These are phyloP conservation scores for Penicillium concentricum DNA, from an alignment of 2,329 filamentous ascomycete species.

Conservation along the genomic window DNA sequence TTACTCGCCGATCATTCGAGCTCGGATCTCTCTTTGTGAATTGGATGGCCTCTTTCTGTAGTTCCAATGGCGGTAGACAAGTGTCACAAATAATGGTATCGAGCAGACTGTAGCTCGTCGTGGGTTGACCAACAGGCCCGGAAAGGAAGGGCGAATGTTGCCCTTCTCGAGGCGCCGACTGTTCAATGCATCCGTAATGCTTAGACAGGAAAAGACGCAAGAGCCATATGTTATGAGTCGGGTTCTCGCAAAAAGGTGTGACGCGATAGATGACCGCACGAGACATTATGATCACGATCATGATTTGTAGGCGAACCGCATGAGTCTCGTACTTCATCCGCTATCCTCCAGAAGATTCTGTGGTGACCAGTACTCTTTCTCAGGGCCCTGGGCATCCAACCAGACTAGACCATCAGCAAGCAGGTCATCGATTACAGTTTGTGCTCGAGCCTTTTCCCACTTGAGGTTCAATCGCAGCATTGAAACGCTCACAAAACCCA, in stretches of 20 bases:
- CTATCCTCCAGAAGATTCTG: constrained; percentile 46
- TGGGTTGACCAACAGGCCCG: background rate
- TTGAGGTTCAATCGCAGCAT: constrained; percentile 84
- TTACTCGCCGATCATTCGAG: background rate
- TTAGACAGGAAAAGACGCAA: background rate
- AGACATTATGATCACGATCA: background rate
- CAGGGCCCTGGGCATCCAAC: constrained; percentile 81
- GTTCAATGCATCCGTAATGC: background rate
- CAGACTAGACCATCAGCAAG: constrained; percentile 87
- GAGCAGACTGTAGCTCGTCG: background rate
- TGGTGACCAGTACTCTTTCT: constrained; percentile 86
- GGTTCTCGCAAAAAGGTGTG: background rate
- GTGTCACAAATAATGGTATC: background rate
- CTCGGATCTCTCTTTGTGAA: background rate
- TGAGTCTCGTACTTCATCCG: constrained; percentile 26
- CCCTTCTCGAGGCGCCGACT: background rate
- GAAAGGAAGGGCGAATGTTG: background rate
- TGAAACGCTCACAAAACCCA: constrained; percentile 85
- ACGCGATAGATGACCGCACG: background rate
- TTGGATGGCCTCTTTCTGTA: background rate
- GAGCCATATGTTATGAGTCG: background rate
- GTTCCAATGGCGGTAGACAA: background rate
- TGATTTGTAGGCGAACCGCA: background rate
- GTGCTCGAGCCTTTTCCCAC: constrained; percentile 82
- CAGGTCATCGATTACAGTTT: constrained; percentile 87